Evolutionary conservation across 2,329 filamentous ascomycete genomes (phyloP), one percentile per base, ranked within the genome.

Genomic region (Falciphora oryzae): DNA sequence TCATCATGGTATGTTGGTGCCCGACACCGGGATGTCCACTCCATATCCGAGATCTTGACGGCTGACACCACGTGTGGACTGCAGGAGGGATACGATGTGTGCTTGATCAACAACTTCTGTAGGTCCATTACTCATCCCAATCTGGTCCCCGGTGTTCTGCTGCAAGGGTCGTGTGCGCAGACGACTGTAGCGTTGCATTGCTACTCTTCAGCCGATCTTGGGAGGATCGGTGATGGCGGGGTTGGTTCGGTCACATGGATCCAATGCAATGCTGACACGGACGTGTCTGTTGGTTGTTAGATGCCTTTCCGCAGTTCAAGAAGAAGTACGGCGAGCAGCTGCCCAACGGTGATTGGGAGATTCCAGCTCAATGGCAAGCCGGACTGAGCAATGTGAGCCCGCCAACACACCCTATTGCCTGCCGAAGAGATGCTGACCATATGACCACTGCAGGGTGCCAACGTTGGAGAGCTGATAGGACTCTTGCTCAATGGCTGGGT

Each of bases 81-180:
- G 29, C 22, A 62, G 61, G 92, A 96, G 76, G 92, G 91, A 44
- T 96, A 93, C 78, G 92, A 96, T 73, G 82, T 95, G 65, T 88
- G 86, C 71, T 80, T 96, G 63, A 86, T 95, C 71, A 92, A 89
- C 79, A 93, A 93, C 76, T 92, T 95, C 73, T 93, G 86, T 78
- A 77, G 71, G 68, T 70, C 44, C 18, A 3, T 11, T 2, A 22
- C 44, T n/a, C 44, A 25, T 53, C 44, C 22, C 22, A 22, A 25
- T 8, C 18, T 53, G 44, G 8, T 5, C 7, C 14, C 44, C 10
- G 18, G 44, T 25, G 7, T 14, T 25, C 44, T 25, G 22, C 44
- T 2, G n/a, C 38, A 22, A 44, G 44, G 5, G 14, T 6, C 44
- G 4, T 27, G 31, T 4, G 59, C 65, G 64, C 25, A n/a, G 18